Base-by-base conservation (phyloP, 164 flowering plant species). In the Berberis vulgaris region DNA sequence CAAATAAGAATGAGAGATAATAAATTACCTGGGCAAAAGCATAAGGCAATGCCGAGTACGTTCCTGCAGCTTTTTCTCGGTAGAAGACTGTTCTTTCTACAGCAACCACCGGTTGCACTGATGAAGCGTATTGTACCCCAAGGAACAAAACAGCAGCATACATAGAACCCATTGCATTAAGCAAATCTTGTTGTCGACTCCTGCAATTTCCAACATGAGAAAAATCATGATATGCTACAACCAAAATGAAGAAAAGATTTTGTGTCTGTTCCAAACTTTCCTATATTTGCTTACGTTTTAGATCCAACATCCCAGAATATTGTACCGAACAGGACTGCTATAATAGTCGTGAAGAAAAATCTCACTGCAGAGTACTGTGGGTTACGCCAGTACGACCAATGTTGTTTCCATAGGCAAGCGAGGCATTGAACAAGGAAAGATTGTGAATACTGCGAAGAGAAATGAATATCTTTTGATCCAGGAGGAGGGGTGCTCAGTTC, bases 121-220 rank as follows among this genome's bases (percentile, higher is more conserved):
- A 73, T 42, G 79, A 57, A n/a, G 79, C 76, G 68, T 82, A 81
- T 72, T 82, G 80, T 1, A 77, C 57, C 1, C 86, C 86, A 56
- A 81, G 58, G 66, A 84, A 82, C 8, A 79, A n/a, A 43, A 81
- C 80, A 41, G 86, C 84, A 49, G 81, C 66, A 60, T 84, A 78
- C 86, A 82, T 82, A 39, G 88, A 84, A 61, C 84, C 86, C 84
- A 84, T 82, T 11, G 83, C 83, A 62, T 84, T 82, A 53, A 79
- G 66, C 49, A 84, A 59, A 71, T 79, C 82, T 58, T 79, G 81
- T 60, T 53, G 58, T 54, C 4, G 73, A 10, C 10, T 9, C 64
- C 82, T 79, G 78, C 62, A 54, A 58, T 39, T 65, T 26, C 9
- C 8, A 45, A 46, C 26, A 45, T n/a, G 10, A 12, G 1, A n/a